Base-by-base conservation (phyloP, 192 early-diverging fungal species). In the Podila verticillata region DNA sequence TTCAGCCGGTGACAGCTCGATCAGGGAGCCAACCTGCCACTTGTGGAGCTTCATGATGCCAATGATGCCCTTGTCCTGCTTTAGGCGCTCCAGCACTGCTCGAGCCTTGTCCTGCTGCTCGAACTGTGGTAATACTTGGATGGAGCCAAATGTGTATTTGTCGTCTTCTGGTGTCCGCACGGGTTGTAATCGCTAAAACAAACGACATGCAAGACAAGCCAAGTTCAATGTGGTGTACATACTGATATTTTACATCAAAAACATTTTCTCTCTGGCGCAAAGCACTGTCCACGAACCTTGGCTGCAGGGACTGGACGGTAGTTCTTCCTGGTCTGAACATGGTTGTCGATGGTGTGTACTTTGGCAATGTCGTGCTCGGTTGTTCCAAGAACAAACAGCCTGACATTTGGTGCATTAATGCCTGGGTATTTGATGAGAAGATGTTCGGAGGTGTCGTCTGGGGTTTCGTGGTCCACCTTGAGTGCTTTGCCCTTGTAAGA, bases 1-100 rank as follows among this genome's bases (percentile, higher is more conserved):
- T 67, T 95, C 91, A 22, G 82, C 78, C 0, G 94, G 93, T 30
- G 91, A 89, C 15, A 96, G 73, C 74, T 96, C 93, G 7, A 80
- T 89, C 51, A 96, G 74, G 19, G 66, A 75, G 2, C 89, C 89
- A 8, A 96, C 91, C 17, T 73, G 83, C 92, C 92, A 96, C 74
- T 87, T 72, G 72, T 90, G 82, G 29, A 88, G 51, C 47, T 78
- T 66, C 89, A 91, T 89, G 47, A 91, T 87, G 5, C 68, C 85
- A 28, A 68, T 39, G 32, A 91, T 86, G 24, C 90, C 93, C 31
- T 70, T 67, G 72, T 96, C 94, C 48, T 89, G 77, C 15, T 88
- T 72, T n/a, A 96, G 72, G 32, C 89, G 85, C n/a, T 90, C 84
- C 28, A 96, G 84, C 10, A 96, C 35, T 26, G 68, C 73, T 26